These are phyloP conservation scores for Macaranga tanarius DNA, from an alignment of 441 rosid species.

Conservation along the genomic window DNA sequence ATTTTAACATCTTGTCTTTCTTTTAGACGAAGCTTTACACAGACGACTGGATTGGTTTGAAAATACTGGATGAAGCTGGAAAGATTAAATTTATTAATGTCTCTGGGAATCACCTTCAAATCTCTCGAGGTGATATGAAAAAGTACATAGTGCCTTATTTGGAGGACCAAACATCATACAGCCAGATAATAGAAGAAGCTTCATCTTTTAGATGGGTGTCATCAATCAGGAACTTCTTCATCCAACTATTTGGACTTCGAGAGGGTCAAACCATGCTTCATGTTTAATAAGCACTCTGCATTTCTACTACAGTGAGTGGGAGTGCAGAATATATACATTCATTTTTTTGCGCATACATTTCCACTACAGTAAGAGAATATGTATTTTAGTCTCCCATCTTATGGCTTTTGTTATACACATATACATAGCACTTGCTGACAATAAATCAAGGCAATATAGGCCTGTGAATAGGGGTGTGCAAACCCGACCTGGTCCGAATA, in stretches of 20 bases:
- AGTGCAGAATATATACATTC: neutral
- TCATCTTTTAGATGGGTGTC: slow-evolving; percentile 41
- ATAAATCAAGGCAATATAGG: neutral
- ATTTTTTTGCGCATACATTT: neutral
- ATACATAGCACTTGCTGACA: neutral
- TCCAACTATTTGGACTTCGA: slow-evolving; percentile 29
- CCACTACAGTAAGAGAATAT: too few relatives aligned
- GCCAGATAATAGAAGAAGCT: slow-evolving; percentile 19
- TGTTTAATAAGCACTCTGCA: slow-evolving; percentile 5
- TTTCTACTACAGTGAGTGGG: neutral
- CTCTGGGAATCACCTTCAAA: slow-evolving; percentile 55
- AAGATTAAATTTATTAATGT: slow-evolving; percentile 67
- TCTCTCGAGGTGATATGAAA: slow-evolving; percentile 52
- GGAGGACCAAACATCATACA: slow-evolving; percentile 36
- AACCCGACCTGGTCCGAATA: too few relatives aligned
- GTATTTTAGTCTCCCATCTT: neutral
- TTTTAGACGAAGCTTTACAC: slow-evolving; percentile 66
- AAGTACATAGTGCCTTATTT: slow-evolving; percentile 69
- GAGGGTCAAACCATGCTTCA: slow-evolving; percentile 39
- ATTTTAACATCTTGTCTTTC: neutral
- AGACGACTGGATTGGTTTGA: slow-evolving; percentile 89
- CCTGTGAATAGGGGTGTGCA: too few relatives aligned
- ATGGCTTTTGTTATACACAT: neutral
- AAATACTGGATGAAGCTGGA: slow-evolving; percentile 71
- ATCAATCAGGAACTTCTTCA: slow-evolving; percentile 30